Base-by-base conservation (phyloP, 345 rosid species). In the Citrus inodora region DNA sequence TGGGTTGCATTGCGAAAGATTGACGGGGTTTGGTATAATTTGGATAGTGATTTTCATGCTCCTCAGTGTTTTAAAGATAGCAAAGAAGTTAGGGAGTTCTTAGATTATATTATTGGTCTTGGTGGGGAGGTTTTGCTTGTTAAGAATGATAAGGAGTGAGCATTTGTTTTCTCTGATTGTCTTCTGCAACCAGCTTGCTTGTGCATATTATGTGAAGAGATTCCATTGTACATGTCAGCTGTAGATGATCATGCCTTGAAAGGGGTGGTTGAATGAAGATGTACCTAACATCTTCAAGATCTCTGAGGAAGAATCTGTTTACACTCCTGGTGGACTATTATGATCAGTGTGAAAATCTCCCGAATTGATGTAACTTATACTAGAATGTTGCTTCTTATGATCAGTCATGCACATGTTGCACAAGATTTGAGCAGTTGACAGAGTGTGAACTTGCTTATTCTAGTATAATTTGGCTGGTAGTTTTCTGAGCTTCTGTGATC, bases 71-170 rank as follows among this genome's bases (percentile, higher is more conserved):
- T 93, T 60, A 79, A 81, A 65, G 84, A 83, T 46, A 76, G 76
- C 33, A 86, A 83, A 70, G 86, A 89, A 81, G 89, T 93, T 63
- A 78, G 74, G 80, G 87, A 66, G 6, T 88, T 89, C 78, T 87
- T 93, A 92, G 93, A 92, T 84, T 87, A 66, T 42, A 82, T 81
- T 51, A 79, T 93, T 40, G 65, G 67, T 75, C 86, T 65, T 64
- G 91, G 97, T 19, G 91, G 88, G 17, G 95, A 93, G 85, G 80
- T 93, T 79, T 86, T 93, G 84, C 90, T 97, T 68, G 94, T 94
- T 71, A 82, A 86, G 80, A 87, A 86, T 78, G 87, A 81, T 37
- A 80, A 37, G 70, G 58, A 46, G 51, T 87, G 85, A 87, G 74
- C 76, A 87, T 70, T 72, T 61, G 48, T 75, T 48, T 75, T 60